Percentiles rank a stretch among this genome's conserved stretches.
Conservation (phyloP, 305 asterid species). For the Petunia hybrid region DNA sequence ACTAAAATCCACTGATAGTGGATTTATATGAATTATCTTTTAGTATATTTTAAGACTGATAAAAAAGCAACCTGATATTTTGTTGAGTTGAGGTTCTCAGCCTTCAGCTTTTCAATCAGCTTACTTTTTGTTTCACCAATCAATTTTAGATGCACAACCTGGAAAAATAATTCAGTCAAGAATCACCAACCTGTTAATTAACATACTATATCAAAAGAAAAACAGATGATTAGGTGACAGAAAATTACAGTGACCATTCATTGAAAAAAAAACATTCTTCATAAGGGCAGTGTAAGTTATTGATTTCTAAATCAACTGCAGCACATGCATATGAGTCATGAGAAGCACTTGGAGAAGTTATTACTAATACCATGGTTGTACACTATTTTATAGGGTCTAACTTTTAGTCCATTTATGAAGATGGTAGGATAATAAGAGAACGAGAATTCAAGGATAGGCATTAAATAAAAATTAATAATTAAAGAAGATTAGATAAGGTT, state of each 20-base stretch:
- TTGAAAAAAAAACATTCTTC: not conserved
- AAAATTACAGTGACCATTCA: slow-evolving; percentile 12
- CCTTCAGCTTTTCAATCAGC: slow-evolving; percentile 37
- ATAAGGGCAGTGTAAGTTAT: not conserved
- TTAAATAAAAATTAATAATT: too few species aligned
- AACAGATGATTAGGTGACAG: not conserved
- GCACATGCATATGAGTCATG: not conserved
- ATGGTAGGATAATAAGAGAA: not conserved
- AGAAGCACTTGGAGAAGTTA: slow-evolving; percentile 25
- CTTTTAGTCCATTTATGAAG: slow-evolving; percentile 3
- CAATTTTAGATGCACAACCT: slow-evolving; percentile 34
- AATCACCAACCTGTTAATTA: not conserved
- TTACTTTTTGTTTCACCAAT: slow-evolving; percentile 31
- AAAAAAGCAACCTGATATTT: slow-evolving; percentile 35
- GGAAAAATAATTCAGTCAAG: not conserved
- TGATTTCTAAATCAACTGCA: slow-evolving; percentile 22
- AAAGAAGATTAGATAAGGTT: not conserved
- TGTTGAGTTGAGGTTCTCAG: slow-evolving; percentile 40
- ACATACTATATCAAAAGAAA: not conserved
- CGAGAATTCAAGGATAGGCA: not conserved
- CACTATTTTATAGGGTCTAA: not conserved
- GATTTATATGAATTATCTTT: slow-evolving; percentile 2
- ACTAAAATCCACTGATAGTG: slow-evolving; percentile 12
- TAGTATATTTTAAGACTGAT: not conserved
- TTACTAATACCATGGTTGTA: slow-evolving; percentile 5